These are phyloP conservation scores for Arthrobotrys musiformis DNA, from an alignment of 2,329 filamentous ascomycete species.

Conservation along the genomic window DNA sequence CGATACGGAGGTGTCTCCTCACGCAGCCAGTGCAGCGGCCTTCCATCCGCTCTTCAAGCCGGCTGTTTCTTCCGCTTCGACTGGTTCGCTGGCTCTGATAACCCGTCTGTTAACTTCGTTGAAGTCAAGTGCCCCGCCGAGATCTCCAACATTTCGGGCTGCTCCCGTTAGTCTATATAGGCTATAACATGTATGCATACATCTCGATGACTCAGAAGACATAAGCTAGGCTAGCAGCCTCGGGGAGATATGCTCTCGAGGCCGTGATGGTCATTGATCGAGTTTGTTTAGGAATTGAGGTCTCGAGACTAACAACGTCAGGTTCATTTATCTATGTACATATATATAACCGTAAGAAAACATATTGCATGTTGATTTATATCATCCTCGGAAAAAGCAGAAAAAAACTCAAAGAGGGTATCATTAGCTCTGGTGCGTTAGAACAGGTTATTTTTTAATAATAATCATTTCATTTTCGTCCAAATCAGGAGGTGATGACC, in stretches of 20 bases:
- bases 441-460: slow-evolving; percentile 34
- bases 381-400: not conserved
- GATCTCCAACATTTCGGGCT: slow-evolving; percentile 59
- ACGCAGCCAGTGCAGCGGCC: slow-evolving; percentile 67
- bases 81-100: slow-evolving; percentile 72
- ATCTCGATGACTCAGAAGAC: not conserved
- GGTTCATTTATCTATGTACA: slow-evolving; percentile 5
- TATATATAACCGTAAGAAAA: slow-evolving; percentile 22
- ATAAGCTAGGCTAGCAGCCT: not conserved
- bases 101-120: slow-evolving; percentile 69
- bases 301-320: too few relatives aligned
- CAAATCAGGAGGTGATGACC: slow-evolving; percentile 15
- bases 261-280: not conserved
- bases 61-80: slow-evolving; percentile 74
- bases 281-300: not conserved
- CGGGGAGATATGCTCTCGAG: not conserved
- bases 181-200: not conserved
- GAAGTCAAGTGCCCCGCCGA: slow-evolving; percentile 69
- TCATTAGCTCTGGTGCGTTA: slow-evolving; percentile 14
- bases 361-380: not conserved
- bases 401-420: slow-evolving; percentile 11
- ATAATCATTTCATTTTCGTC: slow-evolving; percentile 45
- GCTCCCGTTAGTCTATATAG: slow-evolving; percentile 31
- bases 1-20: slow-evolving; percentile 70
- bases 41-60: slow-evolving; percentile 68